Evolutionary conservation across 495 filamentous ascomycete genomes (phyloP), one percentile per base, ranked within the genome.

Genomic region (Trichodelitschia bisporula): DNA sequence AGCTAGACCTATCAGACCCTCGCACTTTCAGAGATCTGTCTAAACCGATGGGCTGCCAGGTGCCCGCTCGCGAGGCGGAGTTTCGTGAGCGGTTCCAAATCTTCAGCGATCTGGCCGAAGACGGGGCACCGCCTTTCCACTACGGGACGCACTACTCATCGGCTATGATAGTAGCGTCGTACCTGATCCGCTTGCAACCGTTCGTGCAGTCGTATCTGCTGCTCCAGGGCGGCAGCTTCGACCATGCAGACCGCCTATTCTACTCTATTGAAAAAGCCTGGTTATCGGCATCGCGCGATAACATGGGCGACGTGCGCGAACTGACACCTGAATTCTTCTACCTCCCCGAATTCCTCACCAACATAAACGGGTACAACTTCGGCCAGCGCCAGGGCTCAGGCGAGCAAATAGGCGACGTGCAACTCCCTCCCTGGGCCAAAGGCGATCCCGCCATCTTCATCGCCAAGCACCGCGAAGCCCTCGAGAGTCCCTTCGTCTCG

Each of bases 71-170:
- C 34, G 71, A 80, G 36, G 55, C 59, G 1, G 77, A 78, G 9
- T 89, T 86, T 42, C 61, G 62, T 23, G 77, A 84, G 35, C 61
- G 80, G 23, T 95, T 89, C 48, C 66, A 73, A 33, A 71, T 72
- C 15, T 76, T 97, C 51, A 75, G 75, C 8, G 86, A 95, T 46
- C 90, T 95, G 64, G 78, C 72, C 24, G 83, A 86, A 41, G 57
- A 66, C 5, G 63, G 64, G 20, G 54, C 63, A 6, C 73, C 72
- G 11, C 72, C 89, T 2, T 97, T 93, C 45, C 89, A 97, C 48
- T 95, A 93, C 44, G 86, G 86, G 24, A 97, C 86, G 4, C 86
- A 97, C 46, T 97, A 95, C 49, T 95, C 89, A 14, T 93, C 86
- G 3, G 89, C 86, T 13, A 97, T 93, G 86, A 95, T 92, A 31